phyloP scores from a whole-genome alignment of 2,329 filamentous ascomycete species.

The Ceratocystis lukuohia region DNA sequence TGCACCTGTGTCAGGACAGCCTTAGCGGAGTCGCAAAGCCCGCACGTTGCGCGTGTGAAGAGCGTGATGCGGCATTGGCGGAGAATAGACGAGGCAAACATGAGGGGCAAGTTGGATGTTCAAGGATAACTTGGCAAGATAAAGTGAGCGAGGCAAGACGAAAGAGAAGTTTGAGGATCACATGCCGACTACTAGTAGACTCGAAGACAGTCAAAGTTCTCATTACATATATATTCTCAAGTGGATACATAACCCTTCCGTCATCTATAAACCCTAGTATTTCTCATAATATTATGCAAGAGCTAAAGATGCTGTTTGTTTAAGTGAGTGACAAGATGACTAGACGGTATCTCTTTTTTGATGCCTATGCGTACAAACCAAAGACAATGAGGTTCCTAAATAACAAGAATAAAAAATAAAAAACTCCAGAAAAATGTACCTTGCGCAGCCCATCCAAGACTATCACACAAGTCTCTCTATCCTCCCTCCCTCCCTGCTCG shows the following conservation, averaged over 20 bases:
- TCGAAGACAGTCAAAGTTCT: background rate
- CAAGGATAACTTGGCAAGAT: too few relatives aligned
- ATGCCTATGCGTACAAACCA: too few relatives aligned
- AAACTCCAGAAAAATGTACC: slow-evolving; percentile 15
- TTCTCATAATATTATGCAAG: too few relatives aligned
- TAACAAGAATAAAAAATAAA: slow-evolving; percentile 5
- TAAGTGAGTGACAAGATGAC: too few relatives aligned
- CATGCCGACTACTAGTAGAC: background rate
- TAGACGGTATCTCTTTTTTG: too few relatives aligned
- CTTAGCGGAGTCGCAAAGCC: slow-evolving; percentile 56
- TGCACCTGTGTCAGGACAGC: slow-evolving; percentile 42
- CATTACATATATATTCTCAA: too few relatives aligned
- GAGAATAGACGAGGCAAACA: slow-evolving; percentile 40
- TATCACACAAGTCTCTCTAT: background rate
- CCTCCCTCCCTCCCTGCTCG: background rate
- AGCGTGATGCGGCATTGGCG: slow-evolving; percentile 55
- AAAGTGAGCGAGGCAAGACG: background rate
- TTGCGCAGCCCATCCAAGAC: background rate
- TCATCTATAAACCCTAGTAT: background rate
- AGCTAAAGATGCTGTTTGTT: background rate
- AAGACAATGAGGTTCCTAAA: background rate
- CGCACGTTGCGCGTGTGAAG: slow-evolving; percentile 60
- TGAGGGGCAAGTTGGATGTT: slow-evolving; percentile 23
- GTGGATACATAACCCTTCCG: background rate
- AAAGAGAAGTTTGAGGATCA: background rate